Percentiles rank a stretch among this genome's conserved stretches.
Evolutionary conservation across 345 rosid genomes (phyloP).

Genomic region (Noccaea caerulescens): DNA sequence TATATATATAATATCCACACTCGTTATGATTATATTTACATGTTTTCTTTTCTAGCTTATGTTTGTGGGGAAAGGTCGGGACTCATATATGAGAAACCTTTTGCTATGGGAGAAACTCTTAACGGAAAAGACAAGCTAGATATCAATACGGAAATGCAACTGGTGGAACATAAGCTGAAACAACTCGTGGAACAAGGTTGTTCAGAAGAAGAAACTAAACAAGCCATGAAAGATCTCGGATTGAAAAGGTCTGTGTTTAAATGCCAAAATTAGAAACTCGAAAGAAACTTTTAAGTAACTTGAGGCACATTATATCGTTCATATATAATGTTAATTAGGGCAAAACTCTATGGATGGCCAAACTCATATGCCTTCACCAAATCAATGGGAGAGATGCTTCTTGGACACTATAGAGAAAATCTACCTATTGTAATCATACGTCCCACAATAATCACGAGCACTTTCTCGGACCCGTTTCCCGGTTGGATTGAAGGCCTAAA

Average conservation of each 20-base stretch:
- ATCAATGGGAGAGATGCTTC: slow-evolving; percentile 62
- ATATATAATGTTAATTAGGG: slow-evolving; percentile 47
- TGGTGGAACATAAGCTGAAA: slow-evolving; percentile 8
- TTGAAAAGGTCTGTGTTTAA: slow-evolving; percentile 16
- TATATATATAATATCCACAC: too few relatives aligned
- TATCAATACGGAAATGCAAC: background rate
- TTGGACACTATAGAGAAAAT: slow-evolving; percentile 50
- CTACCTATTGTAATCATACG: slow-evolving; percentile 60
- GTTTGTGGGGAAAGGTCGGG: too few relatives aligned
- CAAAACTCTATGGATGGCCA: slow-evolving; percentile 35
- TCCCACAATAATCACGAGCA: slow-evolving; percentile 72
- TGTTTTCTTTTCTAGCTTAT: too few relatives aligned
- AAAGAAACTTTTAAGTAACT: slow-evolving; percentile 30
- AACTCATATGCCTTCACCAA: too few relatives aligned
- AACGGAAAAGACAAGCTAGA: slow-evolving; percentile 11
- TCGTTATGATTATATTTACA: too few relatives aligned
- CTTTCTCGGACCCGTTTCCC: slow-evolving; percentile 68
- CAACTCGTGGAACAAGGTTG: slow-evolving; percentile 6
- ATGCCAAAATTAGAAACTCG: slow-evolving; percentile 38
- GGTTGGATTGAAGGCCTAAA: slow-evolving; percentile 89
- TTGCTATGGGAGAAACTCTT: slow-evolving; percentile 32
- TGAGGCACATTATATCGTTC: background rate
- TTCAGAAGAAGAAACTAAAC: slow-evolving; percentile 11
- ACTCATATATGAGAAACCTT: slow-evolving; percentile 20
- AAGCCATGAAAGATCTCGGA: slow-evolving; percentile 30